Conservation (phyloP, 2,329 filamentous ascomycete species). For the Ophiostoma montium region DNA sequence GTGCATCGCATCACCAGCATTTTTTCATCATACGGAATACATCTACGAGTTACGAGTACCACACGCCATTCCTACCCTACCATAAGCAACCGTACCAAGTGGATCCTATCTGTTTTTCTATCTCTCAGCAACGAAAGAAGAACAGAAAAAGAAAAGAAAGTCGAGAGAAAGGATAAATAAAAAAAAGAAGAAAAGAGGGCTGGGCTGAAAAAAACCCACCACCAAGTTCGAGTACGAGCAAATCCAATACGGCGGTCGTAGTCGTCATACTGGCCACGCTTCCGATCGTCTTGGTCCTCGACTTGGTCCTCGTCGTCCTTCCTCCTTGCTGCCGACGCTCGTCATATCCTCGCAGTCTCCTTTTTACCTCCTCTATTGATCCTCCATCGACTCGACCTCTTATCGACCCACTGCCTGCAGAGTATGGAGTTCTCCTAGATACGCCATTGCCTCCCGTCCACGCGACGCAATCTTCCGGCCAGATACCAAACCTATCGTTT, state of each 20-base stretch:
- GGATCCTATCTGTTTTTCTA: constrained; percentile 1
- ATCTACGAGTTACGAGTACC: too few relatives aligned
- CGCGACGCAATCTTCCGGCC: not conserved
- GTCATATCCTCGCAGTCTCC: too few relatives aligned
- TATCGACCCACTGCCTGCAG: not conserved
- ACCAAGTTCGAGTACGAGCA: too few relatives aligned
- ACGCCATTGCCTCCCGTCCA: constrained; percentile 3
- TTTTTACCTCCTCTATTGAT: too few relatives aligned
- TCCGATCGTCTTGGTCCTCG: too few relatives aligned
- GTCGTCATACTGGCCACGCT: too few relatives aligned
- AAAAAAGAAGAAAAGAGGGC: not conserved
- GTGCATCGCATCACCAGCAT: not conserved
- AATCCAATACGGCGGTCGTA: not conserved
- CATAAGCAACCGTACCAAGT: constrained; percentile 6
- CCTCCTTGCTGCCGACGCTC: too few relatives aligned
- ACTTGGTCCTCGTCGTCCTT: not conserved
- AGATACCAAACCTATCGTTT: not conserved
- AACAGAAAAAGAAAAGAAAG: too few relatives aligned
- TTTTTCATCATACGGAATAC: not conserved
- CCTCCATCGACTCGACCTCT: too few relatives aligned
- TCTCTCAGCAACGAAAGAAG: not conserved
- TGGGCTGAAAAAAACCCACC: not conserved
- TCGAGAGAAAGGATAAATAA: too few relatives aligned
- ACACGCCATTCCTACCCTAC: constrained; percentile 5
- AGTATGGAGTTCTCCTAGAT: not conserved